Base-by-base conservation (phyloP, 495 filamentous ascomycete genomes). In the Penicillium riverlandense region DNA sequence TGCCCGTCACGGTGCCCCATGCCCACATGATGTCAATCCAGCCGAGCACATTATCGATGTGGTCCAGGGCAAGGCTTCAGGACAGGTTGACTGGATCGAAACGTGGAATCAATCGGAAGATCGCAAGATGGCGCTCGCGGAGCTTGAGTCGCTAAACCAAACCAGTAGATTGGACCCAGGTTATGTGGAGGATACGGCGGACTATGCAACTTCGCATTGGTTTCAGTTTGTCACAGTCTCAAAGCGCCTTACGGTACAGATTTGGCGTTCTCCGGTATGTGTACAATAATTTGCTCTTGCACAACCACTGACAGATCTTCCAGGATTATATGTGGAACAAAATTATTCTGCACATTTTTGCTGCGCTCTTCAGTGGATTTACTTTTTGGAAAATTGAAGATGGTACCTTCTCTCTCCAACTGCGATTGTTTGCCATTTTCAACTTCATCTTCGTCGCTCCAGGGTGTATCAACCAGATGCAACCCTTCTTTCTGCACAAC, bases 401-500 rank as follows among this genome's bases (percentile, higher is more conserved):
- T n/a, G 66, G 63, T 7, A 54, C 64, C 5, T 67, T 66, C 28
- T 53, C 50, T 8, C 45, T 71, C 6, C 67, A 71, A 32, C 43
- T 67, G 6, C 54, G 63, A 38, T 47, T 69, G 2, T 69, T 71
- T 52, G 59, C 86, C 37, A 92, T 96, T 62, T 88, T 80, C 75
- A 79, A 83, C 37, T 78, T 86, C 9, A 73, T 79, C 42, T 85
- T 83, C 60, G 75, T 79, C 1, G 71, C 82, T 4, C 86, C 90
- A 45, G 88, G 88, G 29, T 80, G 92, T 35, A 88, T 90, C 56
- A 92, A 92, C 52, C 86, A 90, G 57, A 84, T 91, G 69, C 91
- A 94, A 55, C 73, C 82, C 42, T 83, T 95, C 63, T 95, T 95
- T 71, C 71, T 90, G 61, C 72, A 94, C 7, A 73, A 88, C 41